Base-by-base conservation (phyloP, 2,329 filamentous ascomycete genomes). In the Aspergillus luchuensis region DNA sequence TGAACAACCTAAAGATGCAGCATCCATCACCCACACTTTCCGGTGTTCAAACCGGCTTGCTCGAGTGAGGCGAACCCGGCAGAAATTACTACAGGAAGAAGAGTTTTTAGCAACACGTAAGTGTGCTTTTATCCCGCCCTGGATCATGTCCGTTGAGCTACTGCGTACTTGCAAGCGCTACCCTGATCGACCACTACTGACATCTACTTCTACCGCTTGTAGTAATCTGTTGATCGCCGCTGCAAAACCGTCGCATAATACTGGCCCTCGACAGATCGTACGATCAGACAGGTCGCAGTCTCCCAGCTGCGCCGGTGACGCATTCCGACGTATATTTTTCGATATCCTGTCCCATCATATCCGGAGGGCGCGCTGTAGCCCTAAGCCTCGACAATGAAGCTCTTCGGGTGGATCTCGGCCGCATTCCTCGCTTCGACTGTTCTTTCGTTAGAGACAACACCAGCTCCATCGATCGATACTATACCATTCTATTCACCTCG, bases 171-270 rank as follows among this genome's bases (percentile, higher is more conserved):
- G 38, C 28, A 33, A 28, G 23, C 39, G 23, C 49, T 17, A 19
- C 47, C 23, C 36, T 25, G 17, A n/a, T 15, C 17, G 15, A 33
- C 38, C 36, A 39, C 23, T 15, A 39, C 54, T 39, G 17, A 49
- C 55, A 41, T 47, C 54, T 30, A 61, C 49, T 33, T 28, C 57
- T 61, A 66, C 71, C 69, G 57, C 63, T 71, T 73, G 58, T 30
- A 72, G 72, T 72, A 74, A 63, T 74, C 68, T 75, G 72, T 74
- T 75, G 71, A 74, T 69, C 66, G 60, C 59, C 66, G 13, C 48
- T 48, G 33, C 55, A 39, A 28, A 43, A 21, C 47, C 51, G 41
- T 60, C 49, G 58, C 56, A 55, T 17, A 28, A 36, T 21, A 53
- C 54, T 56, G 49, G 50, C 60, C 23, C 49, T 61, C 38, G 30